phyloP scores from a whole-genome alignment of 2,329 filamentous ascomycete genomes.

The Magnaporthiopsis rhizophila region DNA sequence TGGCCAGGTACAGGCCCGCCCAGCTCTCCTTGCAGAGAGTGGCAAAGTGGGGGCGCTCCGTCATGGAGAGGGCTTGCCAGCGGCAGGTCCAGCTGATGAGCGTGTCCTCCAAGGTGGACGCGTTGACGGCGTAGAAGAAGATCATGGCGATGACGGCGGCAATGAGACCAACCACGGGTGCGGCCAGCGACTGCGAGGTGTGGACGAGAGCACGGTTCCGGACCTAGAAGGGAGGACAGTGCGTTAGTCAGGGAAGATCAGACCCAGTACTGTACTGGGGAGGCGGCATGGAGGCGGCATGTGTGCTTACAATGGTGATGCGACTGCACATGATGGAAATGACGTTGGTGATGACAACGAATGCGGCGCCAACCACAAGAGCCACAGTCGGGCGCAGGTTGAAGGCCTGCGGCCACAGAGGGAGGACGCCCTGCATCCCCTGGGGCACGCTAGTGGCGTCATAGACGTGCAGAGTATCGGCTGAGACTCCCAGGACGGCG shows the following conservation, averaged over 20 bases:
- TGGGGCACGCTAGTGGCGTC: slow-evolving; percentile 40
- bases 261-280: neutral
- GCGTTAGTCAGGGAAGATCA: slow-evolving; percentile 7
- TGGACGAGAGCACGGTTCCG: slow-evolving; percentile 26
- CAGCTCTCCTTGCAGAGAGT: slow-evolving; percentile 49
- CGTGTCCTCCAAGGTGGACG: slow-evolving; percentile 43
- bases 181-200: slow-evolving; percentile 28
- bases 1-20: slow-evolving; percentile 43
- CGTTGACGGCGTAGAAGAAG: slow-evolving; percentile 50
- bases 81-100: slow-evolving; percentile 57
- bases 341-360: slow-evolving; percentile 41
- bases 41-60: slow-evolving; percentile 43
- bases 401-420: slow-evolving; percentile 51
- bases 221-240: slow-evolving; percentile 23
- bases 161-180: slow-evolving; percentile 34
- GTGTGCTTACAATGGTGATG: slow-evolving; percentile 37
- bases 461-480: slow-evolving; percentile 47
- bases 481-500: slow-evolving; percentile 45
- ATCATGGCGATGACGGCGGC: slow-evolving; percentile 44
- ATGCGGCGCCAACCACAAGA: slow-evolving; percentile 41
- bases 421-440: slow-evolving; percentile 34
- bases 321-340: slow-evolving; percentile 41
- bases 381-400: slow-evolving; percentile 49
- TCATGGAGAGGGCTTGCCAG: slow-evolving; percentile 48
- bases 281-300: neutral